A percentile compares a stretch with the other conserved stretches of the same genome.
Evolutionary conservation across 2,329 filamentous ascomycete genomes (phyloP).

Genomic region (Scleromitrula shiraiana): DNA sequence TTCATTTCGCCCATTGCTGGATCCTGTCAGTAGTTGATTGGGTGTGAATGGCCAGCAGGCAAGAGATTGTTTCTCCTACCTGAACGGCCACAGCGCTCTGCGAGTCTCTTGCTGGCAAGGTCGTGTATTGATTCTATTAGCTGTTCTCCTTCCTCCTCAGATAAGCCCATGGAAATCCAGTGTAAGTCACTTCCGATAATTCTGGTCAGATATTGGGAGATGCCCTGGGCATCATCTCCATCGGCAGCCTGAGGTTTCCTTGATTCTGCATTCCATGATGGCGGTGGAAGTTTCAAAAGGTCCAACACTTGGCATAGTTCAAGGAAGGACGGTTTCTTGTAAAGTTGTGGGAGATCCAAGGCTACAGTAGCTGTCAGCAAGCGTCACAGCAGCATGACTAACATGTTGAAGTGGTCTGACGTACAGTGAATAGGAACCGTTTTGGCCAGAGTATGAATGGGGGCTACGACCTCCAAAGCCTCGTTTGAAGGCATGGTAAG

Average conservation of each 20-base stretch:
- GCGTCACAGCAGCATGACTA: neutral
- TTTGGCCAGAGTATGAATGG: too few species aligned
- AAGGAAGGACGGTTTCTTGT: conserved; percentile 61
- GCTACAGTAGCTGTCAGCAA: conserved; percentile 34
- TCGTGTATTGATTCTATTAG: conserved; percentile 67
- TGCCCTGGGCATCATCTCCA: conserved; percentile 38
- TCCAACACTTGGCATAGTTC: conserved; percentile 59
- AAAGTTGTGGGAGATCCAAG: conserved; percentile 74
- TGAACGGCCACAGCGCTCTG: conserved; percentile 75
- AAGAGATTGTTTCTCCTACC: conserved; percentile 35
- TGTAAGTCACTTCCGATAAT: conserved; percentile 59
- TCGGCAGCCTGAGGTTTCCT: conserved; percentile 28
- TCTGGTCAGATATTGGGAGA: conserved; percentile 58
- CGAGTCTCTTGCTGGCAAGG: conserved; percentile 68
- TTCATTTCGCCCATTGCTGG: conserved; percentile 55
- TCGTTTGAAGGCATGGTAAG: neutral
- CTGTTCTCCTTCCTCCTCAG: conserved; percentile 28
- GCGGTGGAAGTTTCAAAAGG: conserved; percentile 57
- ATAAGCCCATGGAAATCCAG: conserved; percentile 48
- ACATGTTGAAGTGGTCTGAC: neutral
- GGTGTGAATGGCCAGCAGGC: neutral
- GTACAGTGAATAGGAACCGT: conserved; percentile 8
- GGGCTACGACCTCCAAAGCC: neutral
- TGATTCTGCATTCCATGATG: conserved; percentile 50
- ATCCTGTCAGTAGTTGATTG: neutral